Evolutionary conservation across 2,329 filamentous ascomycete genomes (phyloP), one percentile per base, ranked within the genome.

Genomic region (Fusarium pseudonygamai): DNA sequence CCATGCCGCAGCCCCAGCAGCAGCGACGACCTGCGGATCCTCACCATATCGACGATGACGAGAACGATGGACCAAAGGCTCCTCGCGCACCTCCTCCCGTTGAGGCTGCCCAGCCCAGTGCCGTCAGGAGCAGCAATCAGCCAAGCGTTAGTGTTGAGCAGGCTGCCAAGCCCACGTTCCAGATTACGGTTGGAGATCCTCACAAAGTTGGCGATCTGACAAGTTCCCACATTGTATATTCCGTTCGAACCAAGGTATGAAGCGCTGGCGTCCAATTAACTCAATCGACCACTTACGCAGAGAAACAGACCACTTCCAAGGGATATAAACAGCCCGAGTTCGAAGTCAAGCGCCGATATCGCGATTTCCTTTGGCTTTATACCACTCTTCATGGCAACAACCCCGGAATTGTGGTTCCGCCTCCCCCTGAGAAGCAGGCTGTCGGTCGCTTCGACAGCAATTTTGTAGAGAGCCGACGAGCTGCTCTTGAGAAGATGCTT

Each of bases 321-420:
- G 96, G 95, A 58, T 99, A 98, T 83, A 93, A 93, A 80, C 93
- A 96, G 78, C 88, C 93, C 59, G 95, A 97, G 79, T 98, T 99
- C 79, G 92, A 94, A 64, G 96, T 99, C 76, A 97, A 95, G 79
- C 90, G 96, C 77, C 91, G 96, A 79, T 99, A 98, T 83, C 92
- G 95, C 67, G 96, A 99, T 83, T 99, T 99, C 82, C 86, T 99
- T 60, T 99, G 96, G 96, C 90, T 99, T 34, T 99, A 99, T 83
- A 98, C 92, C 76, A 94, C 95, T 36, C 87, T 99, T 69, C 96
- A 98, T 81, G 92, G 91, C 70, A 99, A 97, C 82, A 98, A 96
- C 78, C 96, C 96, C 0, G 96, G 96, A 64, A 92, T 98, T 42
- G 95, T 99, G 36, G 94, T 99, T 18, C 96, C 96, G 1, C 96